Evolutionary conservation across 805 yeast genomes (phyloP).

Genomic region (Grigorovia yakushimaensis): DNA sequence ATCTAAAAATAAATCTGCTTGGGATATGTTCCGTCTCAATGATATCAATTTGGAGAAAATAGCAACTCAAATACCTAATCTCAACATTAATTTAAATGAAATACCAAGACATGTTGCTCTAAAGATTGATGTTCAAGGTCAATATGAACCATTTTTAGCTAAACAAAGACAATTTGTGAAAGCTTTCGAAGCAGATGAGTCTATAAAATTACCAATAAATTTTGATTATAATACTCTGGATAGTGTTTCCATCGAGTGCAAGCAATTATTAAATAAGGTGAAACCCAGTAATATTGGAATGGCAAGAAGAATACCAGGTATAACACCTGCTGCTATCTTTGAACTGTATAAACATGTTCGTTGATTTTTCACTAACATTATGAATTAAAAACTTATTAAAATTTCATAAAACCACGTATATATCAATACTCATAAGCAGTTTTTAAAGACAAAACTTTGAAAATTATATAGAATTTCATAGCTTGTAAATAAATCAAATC

Average conservation of each 20-base stretch:
- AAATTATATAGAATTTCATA: not conserved
- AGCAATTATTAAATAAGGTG: conserved; percentile 54
- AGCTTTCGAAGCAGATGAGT: conserved; percentile 81
- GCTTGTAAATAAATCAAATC: not conserved
- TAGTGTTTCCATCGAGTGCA: conserved; percentile 69
- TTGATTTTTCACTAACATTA: not conserved
- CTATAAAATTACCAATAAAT: conserved; percentile 55
- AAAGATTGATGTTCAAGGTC: conserved; percentile 68
- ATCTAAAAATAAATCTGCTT: conserved; percentile 49
- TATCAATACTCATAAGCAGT: too few species aligned
- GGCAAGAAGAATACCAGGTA: conserved; percentile 88
- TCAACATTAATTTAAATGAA: conserved; percentile 22
- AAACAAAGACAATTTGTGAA: conserved; percentile 62
- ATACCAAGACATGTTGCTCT: conserved; percentile 40
- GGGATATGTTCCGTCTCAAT: conserved; percentile 57
- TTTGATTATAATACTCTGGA: conserved; percentile 51
- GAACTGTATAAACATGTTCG: conserved; percentile 43
- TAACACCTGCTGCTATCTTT: conserved; percentile 86
- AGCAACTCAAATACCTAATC: conserved; percentile 28
- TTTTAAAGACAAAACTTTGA: too few species aligned
- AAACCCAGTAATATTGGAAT: conserved; percentile 91
- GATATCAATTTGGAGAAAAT: conserved; percentile 29
- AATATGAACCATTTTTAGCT: conserved; percentile 68
- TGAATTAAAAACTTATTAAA: too few species aligned
- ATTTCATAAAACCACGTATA: too few species aligned